Conservation (phyloP, 2,329 filamentous ascomycete genomes). For the Arthrobotrys conoides region DNA sequence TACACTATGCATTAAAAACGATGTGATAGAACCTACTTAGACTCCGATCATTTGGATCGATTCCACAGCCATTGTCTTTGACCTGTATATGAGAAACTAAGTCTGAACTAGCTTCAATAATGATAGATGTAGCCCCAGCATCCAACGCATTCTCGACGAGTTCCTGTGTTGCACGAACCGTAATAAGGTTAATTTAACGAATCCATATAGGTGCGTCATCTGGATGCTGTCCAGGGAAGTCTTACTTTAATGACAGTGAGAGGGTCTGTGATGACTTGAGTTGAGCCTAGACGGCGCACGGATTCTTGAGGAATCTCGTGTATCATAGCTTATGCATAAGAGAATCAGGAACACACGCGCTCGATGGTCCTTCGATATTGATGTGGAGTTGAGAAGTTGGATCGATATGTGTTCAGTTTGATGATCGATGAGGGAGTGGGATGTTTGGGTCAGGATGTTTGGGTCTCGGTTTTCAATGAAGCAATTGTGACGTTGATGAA, state of each 20-base stretch:
- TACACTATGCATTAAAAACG: not conserved
- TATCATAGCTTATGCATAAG: slow-evolving; percentile 34
- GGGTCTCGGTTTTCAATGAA: not conserved
- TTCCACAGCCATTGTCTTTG: slow-evolving; percentile 76
- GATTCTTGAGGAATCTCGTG: slow-evolving; percentile 59
- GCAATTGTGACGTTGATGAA: not conserved
- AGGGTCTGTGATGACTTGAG: slow-evolving; percentile 63
- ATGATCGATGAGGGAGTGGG: slow-evolving; percentile 9
- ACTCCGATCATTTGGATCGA: slow-evolving; percentile 72
- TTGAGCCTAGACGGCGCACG: slow-evolving; percentile 62
- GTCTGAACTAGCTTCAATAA: slow-evolving; percentile 74
- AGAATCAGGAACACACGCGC: not conserved
- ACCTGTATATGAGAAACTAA: slow-evolving; percentile 76
- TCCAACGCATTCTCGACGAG: slow-evolving; percentile 79
- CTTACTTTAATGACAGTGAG: slow-evolving; percentile 62
- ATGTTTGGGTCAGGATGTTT: not conserved
- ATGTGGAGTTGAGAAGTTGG: not conserved
- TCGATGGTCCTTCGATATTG: not conserved
- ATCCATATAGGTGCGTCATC: slow-evolving; percentile 64
- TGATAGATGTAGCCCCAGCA: slow-evolving; percentile 73
- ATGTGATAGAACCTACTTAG: slow-evolving; percentile 63
- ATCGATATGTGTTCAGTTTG: not conserved
- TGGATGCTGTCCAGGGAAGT: slow-evolving; percentile 69
- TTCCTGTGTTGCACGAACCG: slow-evolving; percentile 67
- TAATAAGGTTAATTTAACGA: not conserved